A percentile compares a stretch with the other conserved stretches of the same genome.
These are phyloP conservation scores for Gleditsia sinensis DNA, from an alignment of 306 rosid species.

Conservation along the genomic window DNA sequence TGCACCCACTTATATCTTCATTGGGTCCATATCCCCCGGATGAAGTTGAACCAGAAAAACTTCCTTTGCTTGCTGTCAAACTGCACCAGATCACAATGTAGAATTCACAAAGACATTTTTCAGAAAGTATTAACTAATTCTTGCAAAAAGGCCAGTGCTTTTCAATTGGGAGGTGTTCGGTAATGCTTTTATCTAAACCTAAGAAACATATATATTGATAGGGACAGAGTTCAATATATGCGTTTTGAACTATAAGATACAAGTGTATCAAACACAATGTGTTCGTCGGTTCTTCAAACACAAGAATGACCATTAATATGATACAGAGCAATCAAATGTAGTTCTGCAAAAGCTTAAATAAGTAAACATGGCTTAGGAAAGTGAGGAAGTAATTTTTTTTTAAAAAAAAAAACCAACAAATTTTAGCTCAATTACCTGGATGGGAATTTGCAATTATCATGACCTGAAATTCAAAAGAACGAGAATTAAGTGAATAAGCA, in stretches of 20 bases:
- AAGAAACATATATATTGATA: too few species aligned
- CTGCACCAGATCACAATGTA: conserved; percentile 54
- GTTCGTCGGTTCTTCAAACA: too few species aligned
- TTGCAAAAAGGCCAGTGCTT: not conserved
- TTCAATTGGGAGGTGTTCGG: not conserved
- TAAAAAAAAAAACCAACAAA: not conserved
- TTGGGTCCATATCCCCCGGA: conserved; percentile 57
- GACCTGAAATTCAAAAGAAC: conserved; percentile 56
- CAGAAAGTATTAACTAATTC: not conserved
- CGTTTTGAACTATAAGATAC: too few species aligned
- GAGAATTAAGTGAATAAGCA: not conserved
- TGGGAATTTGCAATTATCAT: conserved; percentile 72
- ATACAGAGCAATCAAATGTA: not conserved
- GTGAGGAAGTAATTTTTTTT: too few species aligned
- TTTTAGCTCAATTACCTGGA: conserved; percentile 65
- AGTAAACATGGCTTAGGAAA: too few species aligned
- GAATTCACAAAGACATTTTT: not conserved
- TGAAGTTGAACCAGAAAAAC: conserved; percentile 51
- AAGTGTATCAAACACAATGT: too few species aligned
- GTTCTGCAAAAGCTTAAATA: too few species aligned
- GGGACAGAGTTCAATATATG: too few species aligned
- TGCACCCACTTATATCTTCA: conserved; percentile 56
- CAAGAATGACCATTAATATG: too few species aligned
- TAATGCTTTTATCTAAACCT: too few species aligned
- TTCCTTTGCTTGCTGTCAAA: conserved; percentile 52